Evolutionary conservation across 371 early-diverging fungal genomes (phyloP), one percentile per base, ranked within the genome.

Genomic region (Lichtheimia ornata): DNA sequence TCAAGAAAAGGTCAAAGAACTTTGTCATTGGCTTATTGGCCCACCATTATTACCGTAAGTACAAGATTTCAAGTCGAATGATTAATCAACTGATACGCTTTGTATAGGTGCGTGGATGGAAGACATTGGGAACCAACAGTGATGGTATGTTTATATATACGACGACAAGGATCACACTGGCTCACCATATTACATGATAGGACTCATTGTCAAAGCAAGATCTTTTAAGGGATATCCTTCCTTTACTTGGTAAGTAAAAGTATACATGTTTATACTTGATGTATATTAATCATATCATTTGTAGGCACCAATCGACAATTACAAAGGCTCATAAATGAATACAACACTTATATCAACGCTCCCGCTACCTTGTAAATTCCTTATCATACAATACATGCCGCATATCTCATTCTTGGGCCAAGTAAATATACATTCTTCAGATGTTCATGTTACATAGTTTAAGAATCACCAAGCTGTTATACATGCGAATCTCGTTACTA

Each of bases 11-110:
- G 82, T 82, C 11, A 76, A 83, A 54, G 93, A 91, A 62, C 64
- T 94, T n/a, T 91, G 91, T 69, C 83, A 85, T 62, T 85, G 84
- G 65, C 62, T 92, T 30, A 66, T 83, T 15, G 92, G 88, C 1
- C 89, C 89, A 24, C 74, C 81, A 15, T 83, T 47, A 22, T 47
- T 75, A 30, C 60, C 67, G 84, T 82, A 76, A 74, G 64, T 56
- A 47, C 11, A 47, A 14, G 44, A 14, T 43, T n/a, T 14, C 11
- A 47, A 47, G 7, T 11, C 6, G 14, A 9, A 47, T 22, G 18
- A 15, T 17, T 47, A 1, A 47, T 47, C 1, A 0, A 47, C 47
- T 22, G 3, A 47, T 17, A 35, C 40, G 44, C 59, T 35, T 28
- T 35, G 44, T 52, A 59, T 56, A 64, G 65, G 18, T 43, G 61